Evolutionary conservation across 2,329 filamentous ascomycete genomes (phyloP), one percentile per base, ranked within the genome.

Genomic region (Rhynchosporium agropyri): DNA sequence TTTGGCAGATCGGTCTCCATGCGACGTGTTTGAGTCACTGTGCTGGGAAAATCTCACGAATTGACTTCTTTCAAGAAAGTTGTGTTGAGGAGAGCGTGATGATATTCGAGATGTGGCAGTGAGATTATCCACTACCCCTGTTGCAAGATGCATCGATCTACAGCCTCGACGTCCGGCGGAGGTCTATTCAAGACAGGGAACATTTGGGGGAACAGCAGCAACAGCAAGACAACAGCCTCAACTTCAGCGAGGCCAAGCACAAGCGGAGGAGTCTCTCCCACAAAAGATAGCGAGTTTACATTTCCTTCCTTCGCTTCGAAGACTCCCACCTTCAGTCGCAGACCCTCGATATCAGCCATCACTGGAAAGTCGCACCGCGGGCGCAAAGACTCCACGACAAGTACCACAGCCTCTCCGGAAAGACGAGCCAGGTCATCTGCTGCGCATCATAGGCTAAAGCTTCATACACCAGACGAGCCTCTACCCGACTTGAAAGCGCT

Each of bases 251-350:
- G 71, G 49, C 71, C 72, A 45, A 68, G 62, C 63, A 74, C 72
- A 9, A 71, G 70, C 61, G 66, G 66, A 53, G 71, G 60, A 60
- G 45, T 58, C 31, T 42, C 55, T 46, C 48, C 61, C 31, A 43
- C 46, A 26, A 60, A 63, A 20, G 63, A 65, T 46, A 68, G 62
- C 63, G 69, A 73, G 40, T 67, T 65, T 51, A 61, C 63, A 10
- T 63, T 60, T 42, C 61, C 61, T 49, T 60, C 64, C 6, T 60
- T 61, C 38, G 65, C 57, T 10, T 64, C 74, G 79, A 82, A 73
- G 80, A 81, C 68, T 79, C 82, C 76, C 80, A 81, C 69, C 73
- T 82, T 84, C 71, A 77, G 78, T 61, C 83, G 82, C 69, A 84
- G 83, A 71, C 67, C 82, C 8, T 84, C 83, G 49, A 79, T 84